Percentiles rank a stretch among this genome's conserved stretches.
Evolutionary conservation across 441 rosid species (phyloP).

Genomic region (Corymbia citriodora): DNA sequence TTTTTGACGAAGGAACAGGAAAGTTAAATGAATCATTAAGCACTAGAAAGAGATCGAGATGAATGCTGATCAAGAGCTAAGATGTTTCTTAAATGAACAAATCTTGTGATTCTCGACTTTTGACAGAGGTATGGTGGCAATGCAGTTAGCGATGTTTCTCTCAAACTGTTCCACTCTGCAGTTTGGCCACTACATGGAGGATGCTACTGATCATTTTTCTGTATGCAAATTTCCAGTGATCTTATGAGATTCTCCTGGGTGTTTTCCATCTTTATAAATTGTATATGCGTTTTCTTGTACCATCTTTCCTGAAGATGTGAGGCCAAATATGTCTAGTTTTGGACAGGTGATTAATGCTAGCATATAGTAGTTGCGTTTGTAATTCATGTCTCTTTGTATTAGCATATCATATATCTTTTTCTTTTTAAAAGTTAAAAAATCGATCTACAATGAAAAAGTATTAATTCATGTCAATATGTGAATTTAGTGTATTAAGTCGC

Average conservation of each 20-base stretch:
- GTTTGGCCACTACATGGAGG: background rate
- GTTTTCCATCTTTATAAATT: background rate
- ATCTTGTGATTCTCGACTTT: background rate
- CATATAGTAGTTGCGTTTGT: background rate
- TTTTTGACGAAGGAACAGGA: conserved; percentile 5
- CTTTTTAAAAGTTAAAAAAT: background rate
- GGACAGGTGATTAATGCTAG: background rate
- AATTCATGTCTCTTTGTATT: background rate
- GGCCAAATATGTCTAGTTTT: background rate
- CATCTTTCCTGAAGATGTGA: background rate
- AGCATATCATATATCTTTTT: background rate
- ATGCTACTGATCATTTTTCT: background rate
- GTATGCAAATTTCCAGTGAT: background rate
- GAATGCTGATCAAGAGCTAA: background rate
- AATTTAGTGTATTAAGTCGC: background rate
- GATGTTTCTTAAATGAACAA: background rate
- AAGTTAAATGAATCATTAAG: conserved; percentile 10
- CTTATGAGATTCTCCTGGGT: background rate
- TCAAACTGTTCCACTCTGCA: background rate
- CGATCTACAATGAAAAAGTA: background rate
- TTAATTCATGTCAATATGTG: background rate
- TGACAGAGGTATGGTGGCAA: background rate
- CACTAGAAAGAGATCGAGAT: conserved; percentile 15
- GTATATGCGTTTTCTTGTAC: background rate
- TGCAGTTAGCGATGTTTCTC: background rate